Percentiles rank a stretch among this genome's conserved stretches.
Conservation (phyloP, 2,329 filamentous ascomycete genomes). For the Aureobasidium sp. region DNA sequence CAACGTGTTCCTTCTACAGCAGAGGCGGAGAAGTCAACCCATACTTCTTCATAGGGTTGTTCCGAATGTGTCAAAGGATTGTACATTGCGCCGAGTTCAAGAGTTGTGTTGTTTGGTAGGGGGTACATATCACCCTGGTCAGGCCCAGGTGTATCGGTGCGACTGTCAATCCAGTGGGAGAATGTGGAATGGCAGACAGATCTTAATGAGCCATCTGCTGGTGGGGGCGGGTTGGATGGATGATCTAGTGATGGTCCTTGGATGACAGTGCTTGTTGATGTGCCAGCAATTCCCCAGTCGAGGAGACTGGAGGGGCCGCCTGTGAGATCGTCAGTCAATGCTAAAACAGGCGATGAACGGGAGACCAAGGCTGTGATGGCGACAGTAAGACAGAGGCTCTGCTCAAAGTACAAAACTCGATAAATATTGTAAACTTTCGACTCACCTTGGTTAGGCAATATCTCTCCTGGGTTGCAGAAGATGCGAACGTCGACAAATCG, state of each 20-base stretch:
- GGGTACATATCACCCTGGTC: slow-evolving; percentile 54
- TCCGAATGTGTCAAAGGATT: slow-evolving; percentile 49
- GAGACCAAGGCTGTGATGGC: neutral
- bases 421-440: neutral
- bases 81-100: slow-evolving; percentile 55
- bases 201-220: neutral
- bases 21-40: slow-evolving; percentile 44
- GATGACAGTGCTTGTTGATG: slow-evolving; percentile 35
- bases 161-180: slow-evolving; percentile 56
- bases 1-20: slow-evolving; percentile 20
- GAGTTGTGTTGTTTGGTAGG: slow-evolving; percentile 29
- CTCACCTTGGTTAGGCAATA: slow-evolving; percentile 21
- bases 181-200: slow-evolving; percentile 36
- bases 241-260: slow-evolving; percentile 18
- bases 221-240: slow-evolving; percentile 8
- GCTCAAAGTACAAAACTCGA: neutral
- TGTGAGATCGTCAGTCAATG: slow-evolving; percentile 16
- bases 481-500: slow-evolving; percentile 59
- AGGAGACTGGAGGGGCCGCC: slow-evolving; percentile 35
- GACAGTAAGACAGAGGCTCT: neutral
- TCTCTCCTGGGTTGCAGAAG: slow-evolving; percentile 22
- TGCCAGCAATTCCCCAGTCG: slow-evolving; percentile 62
- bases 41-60: slow-evolving; percentile 60
- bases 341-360: neutral
- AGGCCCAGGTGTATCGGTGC: slow-evolving; percentile 34